These are phyloP conservation scores for Fragaria nilgerrensis DNA, from an alignment of 306 rosid genomes.

Conservation along the genomic window DNA sequence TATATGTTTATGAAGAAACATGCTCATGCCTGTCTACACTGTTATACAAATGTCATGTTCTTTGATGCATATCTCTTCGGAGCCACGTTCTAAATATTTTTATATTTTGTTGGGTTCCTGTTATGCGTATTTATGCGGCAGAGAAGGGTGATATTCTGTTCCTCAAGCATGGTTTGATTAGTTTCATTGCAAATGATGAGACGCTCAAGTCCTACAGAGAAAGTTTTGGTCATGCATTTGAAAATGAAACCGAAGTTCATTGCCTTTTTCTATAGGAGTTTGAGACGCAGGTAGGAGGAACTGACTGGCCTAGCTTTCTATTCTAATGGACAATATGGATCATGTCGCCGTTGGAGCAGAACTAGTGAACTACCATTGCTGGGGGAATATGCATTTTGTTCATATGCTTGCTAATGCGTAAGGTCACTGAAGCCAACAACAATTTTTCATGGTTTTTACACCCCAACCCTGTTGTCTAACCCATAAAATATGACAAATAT, in stretches of 20 bases:
- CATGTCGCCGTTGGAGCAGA: not conserved
- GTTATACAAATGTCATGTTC: not conserved
- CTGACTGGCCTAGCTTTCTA: not conserved
- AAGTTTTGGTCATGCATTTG: not conserved
- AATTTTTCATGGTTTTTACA: not conserved
- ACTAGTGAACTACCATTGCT: not conserved
- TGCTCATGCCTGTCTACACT: not conserved
- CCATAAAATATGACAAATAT: not conserved
- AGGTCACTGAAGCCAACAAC: not conserved
- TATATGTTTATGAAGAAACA: not conserved
- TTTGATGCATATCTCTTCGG: not conserved
- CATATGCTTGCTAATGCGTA: not conserved
- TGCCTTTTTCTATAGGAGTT: constrained; percentile 6
- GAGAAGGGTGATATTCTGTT: not conserved
- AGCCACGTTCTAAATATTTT: not conserved
- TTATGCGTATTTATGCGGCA: not conserved
- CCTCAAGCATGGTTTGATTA: not conserved
- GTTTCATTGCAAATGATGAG: constrained; percentile 2
- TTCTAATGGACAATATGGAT: not conserved
- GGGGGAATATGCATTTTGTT: not conserved
- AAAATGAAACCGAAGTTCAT: not conserved
- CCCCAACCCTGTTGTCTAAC: not conserved
- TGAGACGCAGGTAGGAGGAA: not conserved
- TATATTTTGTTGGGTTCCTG: too few species aligned
- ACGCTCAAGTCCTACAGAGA: not conserved